Evolutionary conservation across 306 rosid genomes (phyloP), one percentile per base, ranked within the genome.

Genomic region (Malus sylvestris): DNA sequence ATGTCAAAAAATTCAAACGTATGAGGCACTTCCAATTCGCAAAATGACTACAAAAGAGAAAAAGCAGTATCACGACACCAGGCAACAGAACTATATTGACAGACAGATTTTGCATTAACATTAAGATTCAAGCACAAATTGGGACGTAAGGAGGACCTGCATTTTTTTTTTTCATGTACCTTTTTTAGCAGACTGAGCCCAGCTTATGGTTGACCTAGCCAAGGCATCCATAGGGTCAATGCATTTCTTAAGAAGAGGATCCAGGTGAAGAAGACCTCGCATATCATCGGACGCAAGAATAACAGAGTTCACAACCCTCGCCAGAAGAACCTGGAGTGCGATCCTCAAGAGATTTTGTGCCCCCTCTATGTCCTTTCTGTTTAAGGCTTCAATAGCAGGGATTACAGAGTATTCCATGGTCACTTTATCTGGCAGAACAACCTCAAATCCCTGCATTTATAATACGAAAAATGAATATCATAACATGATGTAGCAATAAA

Each of bases 311-410:
- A 85, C 92, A 38, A 89, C 97, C 72, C 93, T 88, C 69, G 90
- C 89, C 63, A 90, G 65, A 83, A 92, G 93, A 88, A 88, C 91
- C 76, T 87, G 96, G 76, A 92, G 87, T 2, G 96, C 91, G 64
- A 92, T 87, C 84, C 96, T 83, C 72, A 88, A 78, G 53, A 90
- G 89, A 78, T 88, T 92, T 75, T 83, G 79, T 45, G 96, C 93
- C 67, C 92, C 96, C 84, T 92, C 90, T 77, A 81, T 84, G 82
- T 92, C 97, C 32, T 88, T 90, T 82, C 93, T 79, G 73, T 83
- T 79, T 78, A 88, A 74, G 71, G 97, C 97, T 81, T 88, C 96
- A 61, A 76, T 81, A 46, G 93, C 91, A 58, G 96, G 96, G 82
- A 87, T 79, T 60, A 88, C 85, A 7, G 90, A 79, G 67, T 92